Evolutionary conservation across 495 filamentous ascomycete genomes (phyloP).

Genomic region (Neurospora sp.): DNA sequence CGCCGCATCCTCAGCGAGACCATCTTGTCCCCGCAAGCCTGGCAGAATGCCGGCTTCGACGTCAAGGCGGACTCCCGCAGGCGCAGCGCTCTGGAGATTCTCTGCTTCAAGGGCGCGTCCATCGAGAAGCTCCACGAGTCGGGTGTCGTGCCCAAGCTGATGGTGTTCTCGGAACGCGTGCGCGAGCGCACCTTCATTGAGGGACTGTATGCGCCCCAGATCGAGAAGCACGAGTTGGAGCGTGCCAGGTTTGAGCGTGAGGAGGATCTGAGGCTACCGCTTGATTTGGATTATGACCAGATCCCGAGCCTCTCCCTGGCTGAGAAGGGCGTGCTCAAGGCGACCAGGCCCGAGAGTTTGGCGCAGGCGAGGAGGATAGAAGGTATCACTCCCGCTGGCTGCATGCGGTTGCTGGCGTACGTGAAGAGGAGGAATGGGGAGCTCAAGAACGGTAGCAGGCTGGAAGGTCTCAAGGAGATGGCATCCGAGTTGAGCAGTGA

Average conservation of each 20-base stretch:
- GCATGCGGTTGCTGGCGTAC: conserved; percentile 45
- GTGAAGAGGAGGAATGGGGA: conserved; percentile 19
- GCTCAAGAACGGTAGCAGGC: not conserved
- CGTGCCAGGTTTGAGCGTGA: conserved; percentile 61
- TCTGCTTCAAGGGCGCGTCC: conserved; percentile 50
- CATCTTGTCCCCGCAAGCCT: conserved; percentile 45
- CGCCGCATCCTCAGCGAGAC: conserved; percentile 46
- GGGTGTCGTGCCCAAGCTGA: conserved; percentile 39
- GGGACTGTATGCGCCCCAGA: conserved; percentile 74
- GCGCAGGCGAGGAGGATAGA: conserved; percentile 86
- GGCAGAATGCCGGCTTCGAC: conserved; percentile 60
- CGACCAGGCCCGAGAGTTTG: conserved; percentile 66
- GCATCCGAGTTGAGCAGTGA: not conserved
- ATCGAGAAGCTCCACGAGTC: conserved; percentile 41
- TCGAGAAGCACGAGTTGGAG: conserved; percentile 54
- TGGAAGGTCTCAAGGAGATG: not conserved
- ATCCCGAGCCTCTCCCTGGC: conserved; percentile 68
- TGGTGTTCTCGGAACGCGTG: conserved; percentile 43
- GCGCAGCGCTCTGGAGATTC: conserved; percentile 65
- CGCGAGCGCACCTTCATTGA: conserved; percentile 65
- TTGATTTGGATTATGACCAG: conserved; percentile 64
- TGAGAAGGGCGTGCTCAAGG: conserved; percentile 60
- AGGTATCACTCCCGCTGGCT: conserved; percentile 57
- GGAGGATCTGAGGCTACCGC: conserved; percentile 62
- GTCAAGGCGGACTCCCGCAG: conserved; percentile 48